Conservation (phyloP, 2,329 filamentous ascomycete species). For the Talaromyces funiculosus region DNA sequence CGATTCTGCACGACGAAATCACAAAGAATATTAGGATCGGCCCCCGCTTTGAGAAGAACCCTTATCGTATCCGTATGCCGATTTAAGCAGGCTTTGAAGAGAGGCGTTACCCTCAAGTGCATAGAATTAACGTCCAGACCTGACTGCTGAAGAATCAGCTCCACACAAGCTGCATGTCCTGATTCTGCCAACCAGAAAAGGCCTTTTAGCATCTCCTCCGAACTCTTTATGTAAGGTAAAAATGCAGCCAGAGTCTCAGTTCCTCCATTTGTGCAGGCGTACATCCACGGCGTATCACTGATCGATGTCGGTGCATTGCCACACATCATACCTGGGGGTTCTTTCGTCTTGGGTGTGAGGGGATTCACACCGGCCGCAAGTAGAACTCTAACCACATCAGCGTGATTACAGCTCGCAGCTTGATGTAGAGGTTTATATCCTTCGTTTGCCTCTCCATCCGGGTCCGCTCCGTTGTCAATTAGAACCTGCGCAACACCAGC, state of each 20-base stretch:
- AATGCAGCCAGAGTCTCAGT: not conserved
- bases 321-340: not conserved
- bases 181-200: conserved; percentile 1
- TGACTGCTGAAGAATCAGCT: not conserved
- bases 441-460: conserved; percentile 11
- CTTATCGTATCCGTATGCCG: conserved; percentile 2
- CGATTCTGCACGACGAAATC: not conserved
- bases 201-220: not conserved
- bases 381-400: conserved; percentile 16
- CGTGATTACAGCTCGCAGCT: conserved; percentile 16
- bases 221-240: not conserved
- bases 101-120: not conserved
- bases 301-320: conserved; percentile 2
- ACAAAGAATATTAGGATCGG: conserved; percentile 8
- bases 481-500: conserved; percentile 15
- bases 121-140: conserved; percentile 2
- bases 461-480: conserved; percentile 15
- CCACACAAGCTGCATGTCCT: not conserved
- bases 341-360: conserved; percentile 14
- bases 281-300: conserved; percentile 5
- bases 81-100: not conserved
- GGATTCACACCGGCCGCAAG: conserved; percentile 17
- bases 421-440: conserved; percentile 19
- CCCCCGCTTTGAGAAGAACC: conserved; percentile 1
- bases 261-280: not conserved